Base-by-base conservation (phyloP, 805 yeast genomes). In the Babjeviella inositovora region DNA sequence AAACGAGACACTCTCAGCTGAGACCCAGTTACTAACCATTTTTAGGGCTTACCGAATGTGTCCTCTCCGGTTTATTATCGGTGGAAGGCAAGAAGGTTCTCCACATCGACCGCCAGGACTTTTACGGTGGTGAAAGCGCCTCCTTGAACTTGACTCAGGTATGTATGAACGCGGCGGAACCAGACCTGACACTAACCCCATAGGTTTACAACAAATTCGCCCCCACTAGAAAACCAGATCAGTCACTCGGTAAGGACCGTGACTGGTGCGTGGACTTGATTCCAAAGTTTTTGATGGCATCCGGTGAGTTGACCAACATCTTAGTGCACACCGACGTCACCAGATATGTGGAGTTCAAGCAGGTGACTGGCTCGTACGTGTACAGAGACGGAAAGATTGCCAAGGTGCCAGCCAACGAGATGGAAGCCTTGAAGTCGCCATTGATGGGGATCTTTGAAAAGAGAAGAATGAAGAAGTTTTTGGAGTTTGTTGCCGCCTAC, bases 211-310 rank as follows among this genome's bases (percentile, higher is more conserved):
- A 62, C 35, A 85, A 85, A 53, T 85, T 84, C 62, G 81, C 84
- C 45, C 94, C 95, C 15, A 57, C 66, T 23, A 77, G 70, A 32
- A 63, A 66, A 35, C 74, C 81, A 19, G 76, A 73, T 30, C 60
- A 58, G 11, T 62, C 68, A 32, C 65, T 72, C 32, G 97, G 98
- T 24, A 71, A 92, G 41, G 93, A 82, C 42, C 68, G 97, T 33
- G 97, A 90, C 48, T 90, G 97, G 96, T 84, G 92, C 51, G 90
- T 90, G 24, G 98, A 90, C 46, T 62, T 90, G 52, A 82, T 90
- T 41, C 98, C 98, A 20, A 90, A 90, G 53, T 85, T 90, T 38
- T 58, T 90, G 37, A 90, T 90, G 98, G 85, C 96, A 26, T 81
- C 84, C 43, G 98, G 98, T 19, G 98, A 87, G 46, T 67, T 90